Base-by-base conservation (phyloP, 148 eudicot genomes). In the Pharnaceum exiguum region DNA sequence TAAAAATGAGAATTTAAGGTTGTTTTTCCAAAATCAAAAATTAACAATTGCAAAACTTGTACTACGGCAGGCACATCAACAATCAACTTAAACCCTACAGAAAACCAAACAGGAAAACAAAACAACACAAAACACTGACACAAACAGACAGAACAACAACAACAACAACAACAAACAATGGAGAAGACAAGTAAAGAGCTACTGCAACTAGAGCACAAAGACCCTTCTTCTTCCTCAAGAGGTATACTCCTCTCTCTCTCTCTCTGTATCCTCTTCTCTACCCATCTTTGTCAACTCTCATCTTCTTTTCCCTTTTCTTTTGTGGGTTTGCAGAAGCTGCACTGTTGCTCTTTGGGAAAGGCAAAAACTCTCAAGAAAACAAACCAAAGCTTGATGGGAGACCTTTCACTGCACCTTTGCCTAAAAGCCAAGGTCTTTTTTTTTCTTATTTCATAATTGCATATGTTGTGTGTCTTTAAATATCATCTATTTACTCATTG, bases 341-440 rank as follows among this genome's bases (percentile, higher is more conserved):
- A 36, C 62, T 86, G 62, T 60, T 82, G 11, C 67, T 86, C 29
- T 80, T 81, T 52, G 59, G 60, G 45, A 75, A 72, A 2, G 65
- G 40, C 27, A 51, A 50, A 42, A 70, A 48, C 30, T 44, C 59
- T 26, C 45, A 32, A 51, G 66, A 60, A 44, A 38, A 55, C 44
- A 71, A 49, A 55, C 49, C 51, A 29, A 60, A 46, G 12, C 73
- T 73, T 38, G 64, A 56, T 17, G 68, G 75, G 26, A 67, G 48
- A 51, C 77, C 82, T 26, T 45, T 60, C 13, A 67, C 67, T 25
- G 32, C 66, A 2, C 58, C 87, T 46, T 39, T 76, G 16, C 95
- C 89, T 39, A 76, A 69, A 66, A 86, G 89, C 74, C 79, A 76
- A 72, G 79, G 95, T 83, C 16, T 35, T 15, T 56, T 48, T 7